Conservation (phyloP, 164 flowering plant species). For the Macadamia tetraphylla region DNA sequence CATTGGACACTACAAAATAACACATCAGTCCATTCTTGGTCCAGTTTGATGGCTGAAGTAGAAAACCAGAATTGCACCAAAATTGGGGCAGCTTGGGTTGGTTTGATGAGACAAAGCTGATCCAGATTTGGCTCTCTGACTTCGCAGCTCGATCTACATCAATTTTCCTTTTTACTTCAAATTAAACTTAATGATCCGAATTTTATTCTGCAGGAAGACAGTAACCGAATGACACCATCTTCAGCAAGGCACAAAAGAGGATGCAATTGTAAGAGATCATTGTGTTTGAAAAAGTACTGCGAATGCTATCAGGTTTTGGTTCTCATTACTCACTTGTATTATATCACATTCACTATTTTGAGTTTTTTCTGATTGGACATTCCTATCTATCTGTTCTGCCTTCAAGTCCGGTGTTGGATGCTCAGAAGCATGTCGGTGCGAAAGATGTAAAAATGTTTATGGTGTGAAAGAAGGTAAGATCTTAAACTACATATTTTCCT, state of each 20-base stretch:
- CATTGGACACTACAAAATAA: too few relatives aligned
- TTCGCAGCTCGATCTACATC: too few relatives aligned
- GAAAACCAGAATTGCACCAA: too few relatives aligned
- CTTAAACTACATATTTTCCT: not conserved
- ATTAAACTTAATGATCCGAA: not conserved
- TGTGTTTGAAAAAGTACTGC: slow-evolving; percentile 78
- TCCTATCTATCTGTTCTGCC: slow-evolving; percentile 6
- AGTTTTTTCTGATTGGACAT: slow-evolving; percentile 9
- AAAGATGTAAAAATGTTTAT: slow-evolving; percentile 33
- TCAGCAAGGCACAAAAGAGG: slow-evolving; percentile 81
- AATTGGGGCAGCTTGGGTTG: too few relatives aligned
- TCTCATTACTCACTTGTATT: not conserved
- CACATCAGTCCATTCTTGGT: too few relatives aligned
- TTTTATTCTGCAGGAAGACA: slow-evolving; percentile 39
- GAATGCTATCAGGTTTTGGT: slow-evolving; percentile 75
- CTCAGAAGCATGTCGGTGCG: slow-evolving; percentile 38
- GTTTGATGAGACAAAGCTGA: too few relatives aligned
- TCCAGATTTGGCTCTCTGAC: too few relatives aligned
- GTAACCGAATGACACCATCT: slow-evolving; percentile 37
- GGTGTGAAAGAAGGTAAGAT: slow-evolving; percentile 61
- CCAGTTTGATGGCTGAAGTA: too few relatives aligned
- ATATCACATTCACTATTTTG: not conserved
- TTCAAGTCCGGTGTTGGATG: slow-evolving; percentile 64
- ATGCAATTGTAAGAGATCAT: slow-evolving; percentile 88
- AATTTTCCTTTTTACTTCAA: too few relatives aligned